Conservation (phyloP, 768 basidiomycete genomes). For the Termitomyces sp. region DNA sequence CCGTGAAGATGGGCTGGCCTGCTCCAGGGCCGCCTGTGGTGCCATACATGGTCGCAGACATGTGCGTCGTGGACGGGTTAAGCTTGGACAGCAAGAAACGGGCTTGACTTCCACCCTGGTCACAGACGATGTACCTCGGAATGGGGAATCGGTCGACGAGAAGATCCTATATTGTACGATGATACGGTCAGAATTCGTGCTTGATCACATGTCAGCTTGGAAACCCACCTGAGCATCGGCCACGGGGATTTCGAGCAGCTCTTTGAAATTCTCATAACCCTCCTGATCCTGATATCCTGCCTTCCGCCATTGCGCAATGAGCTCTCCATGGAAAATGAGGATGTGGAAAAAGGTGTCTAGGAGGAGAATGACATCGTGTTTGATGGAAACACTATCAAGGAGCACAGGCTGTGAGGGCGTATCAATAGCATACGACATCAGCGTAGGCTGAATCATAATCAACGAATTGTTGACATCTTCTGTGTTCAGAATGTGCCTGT, state of each 20-base stretch:
- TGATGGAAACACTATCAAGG: constrained; percentile 96
- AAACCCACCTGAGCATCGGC: constrained; percentile 76
- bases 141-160: constrained; percentile 95
- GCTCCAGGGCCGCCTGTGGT: constrained; percentile 55
- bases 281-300: constrained; percentile 98
- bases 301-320: constrained; percentile 96
- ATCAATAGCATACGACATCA: constrained; percentile 98
- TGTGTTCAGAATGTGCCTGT: constrained; percentile 94
- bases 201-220: neutral
- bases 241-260: constrained; percentile 81
- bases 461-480: constrained; percentile 99
- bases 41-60: constrained; percentile 91
- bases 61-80: constrained; percentile 97
- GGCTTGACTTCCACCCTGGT: constrained; percentile 96
- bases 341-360: constrained; percentile 99
- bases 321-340: constrained; percentile 98
- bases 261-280: constrained; percentile 98
- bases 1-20: constrained; percentile 96
- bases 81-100: constrained; percentile 96
- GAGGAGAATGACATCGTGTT: constrained; percentile 92
- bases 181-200: neutral
- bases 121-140: constrained; percentile 96
- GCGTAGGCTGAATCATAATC: constrained; percentile 99
- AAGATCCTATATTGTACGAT: constrained; percentile 56
- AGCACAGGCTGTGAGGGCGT: constrained; percentile 88